These are phyloP conservation scores for Hemisphaericaspora nanyangensis DNA, from an alignment of 805 yeast species.

Conservation along the genomic window DNA sequence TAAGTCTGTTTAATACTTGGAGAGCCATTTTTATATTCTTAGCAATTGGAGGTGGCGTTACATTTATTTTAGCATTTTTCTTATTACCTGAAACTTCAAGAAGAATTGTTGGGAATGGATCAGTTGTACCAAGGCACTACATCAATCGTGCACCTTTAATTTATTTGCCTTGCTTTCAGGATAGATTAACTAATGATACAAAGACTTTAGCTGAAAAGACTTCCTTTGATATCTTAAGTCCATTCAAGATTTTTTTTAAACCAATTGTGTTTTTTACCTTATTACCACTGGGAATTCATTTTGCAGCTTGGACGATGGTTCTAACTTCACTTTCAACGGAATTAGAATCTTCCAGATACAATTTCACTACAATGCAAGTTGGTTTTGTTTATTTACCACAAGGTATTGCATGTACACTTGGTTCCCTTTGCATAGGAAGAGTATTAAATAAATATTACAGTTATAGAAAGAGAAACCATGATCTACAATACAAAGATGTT, in stretches of 20 bases:
- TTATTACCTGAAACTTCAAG: conserved; percentile 75
- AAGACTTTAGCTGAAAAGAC: conserved; percentile 12
- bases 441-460: conserved; percentile 51
- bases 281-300: conserved; percentile 58
- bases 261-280: conserved; percentile 47
- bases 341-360: conserved; percentile 44
- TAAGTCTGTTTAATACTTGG: conserved; percentile 44
- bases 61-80: conserved; percentile 18
- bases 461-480: conserved; percentile 17
- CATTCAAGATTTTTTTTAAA: conserved; percentile 41
- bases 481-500: conserved; percentile 13
- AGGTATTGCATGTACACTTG: conserved; percentile 62
- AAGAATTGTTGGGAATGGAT: conserved; percentile 70
- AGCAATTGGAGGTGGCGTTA: conserved; percentile 56
- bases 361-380: conserved; percentile 49
- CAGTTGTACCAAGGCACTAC: conserved; percentile 45
- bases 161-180: conserved; percentile 21
- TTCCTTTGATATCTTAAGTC: conserved; percentile 23
- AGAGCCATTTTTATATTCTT: conserved; percentile 75
- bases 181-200: conserved; percentile 28
- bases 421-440: conserved; percentile 58
- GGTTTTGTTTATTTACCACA: conserved; percentile 75
- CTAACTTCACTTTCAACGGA: conserved; percentile 62
- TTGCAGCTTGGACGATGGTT: conserved; percentile 66
- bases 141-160: conserved; percentile 47